Evolutionary conservation across 495 filamentous ascomycete species (phyloP).

Genomic region (Lichenothelia convexa): DNA sequence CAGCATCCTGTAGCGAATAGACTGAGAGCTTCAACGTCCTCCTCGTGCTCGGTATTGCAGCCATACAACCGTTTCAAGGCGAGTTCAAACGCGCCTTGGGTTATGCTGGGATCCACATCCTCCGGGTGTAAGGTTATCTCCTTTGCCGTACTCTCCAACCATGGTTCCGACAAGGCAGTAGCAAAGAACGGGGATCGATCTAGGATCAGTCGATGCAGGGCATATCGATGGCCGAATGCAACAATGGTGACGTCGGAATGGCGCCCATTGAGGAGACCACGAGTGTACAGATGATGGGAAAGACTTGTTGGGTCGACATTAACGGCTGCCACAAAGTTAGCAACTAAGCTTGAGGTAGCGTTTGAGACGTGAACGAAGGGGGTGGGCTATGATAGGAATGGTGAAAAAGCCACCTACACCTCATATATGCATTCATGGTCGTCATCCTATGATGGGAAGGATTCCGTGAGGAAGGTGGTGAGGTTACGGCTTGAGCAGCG

Average conservation of each 20-base stretch:
- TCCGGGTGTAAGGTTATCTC: conserved; percentile 40
- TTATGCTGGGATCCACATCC: conserved; percentile 37
- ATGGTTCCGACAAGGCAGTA: conserved; percentile 37
- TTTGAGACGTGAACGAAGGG: too few relatives aligned
- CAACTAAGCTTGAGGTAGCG: conserved; percentile 7
- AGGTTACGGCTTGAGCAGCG: conserved; percentile 13
- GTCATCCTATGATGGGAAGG: too few relatives aligned
- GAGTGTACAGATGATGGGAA: conserved; percentile 36
- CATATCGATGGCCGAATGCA: conserved; percentile 35
- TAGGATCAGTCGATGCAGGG: conserved; percentile 36
- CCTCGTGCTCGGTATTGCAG: conserved; percentile 27
- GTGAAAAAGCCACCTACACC: too few relatives aligned
- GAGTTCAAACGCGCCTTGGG: conserved; percentile 36
- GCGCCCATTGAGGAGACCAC: conserved; percentile 35
- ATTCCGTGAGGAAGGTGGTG: conserved; percentile 12
- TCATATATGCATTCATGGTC: too few relatives aligned
- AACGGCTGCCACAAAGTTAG: conserved; percentile 23
- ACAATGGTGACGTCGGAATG: conserved; percentile 37
- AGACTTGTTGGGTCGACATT: conserved; percentile 24
- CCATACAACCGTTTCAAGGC: conserved; percentile 40
- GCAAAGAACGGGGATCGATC: conserved; percentile 34
- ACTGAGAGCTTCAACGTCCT: conserved; percentile 35
- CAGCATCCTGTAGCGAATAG: conserved; percentile 42
- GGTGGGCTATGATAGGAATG: too few relatives aligned
- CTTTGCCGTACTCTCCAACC: conserved; percentile 33